A percentile compares a stretch with the other conserved stretches of the same genome.
phyloP scores from a whole-genome alignment of 768 basidiomycete genomes.

The Psilocybe tampanensis region DNA sequence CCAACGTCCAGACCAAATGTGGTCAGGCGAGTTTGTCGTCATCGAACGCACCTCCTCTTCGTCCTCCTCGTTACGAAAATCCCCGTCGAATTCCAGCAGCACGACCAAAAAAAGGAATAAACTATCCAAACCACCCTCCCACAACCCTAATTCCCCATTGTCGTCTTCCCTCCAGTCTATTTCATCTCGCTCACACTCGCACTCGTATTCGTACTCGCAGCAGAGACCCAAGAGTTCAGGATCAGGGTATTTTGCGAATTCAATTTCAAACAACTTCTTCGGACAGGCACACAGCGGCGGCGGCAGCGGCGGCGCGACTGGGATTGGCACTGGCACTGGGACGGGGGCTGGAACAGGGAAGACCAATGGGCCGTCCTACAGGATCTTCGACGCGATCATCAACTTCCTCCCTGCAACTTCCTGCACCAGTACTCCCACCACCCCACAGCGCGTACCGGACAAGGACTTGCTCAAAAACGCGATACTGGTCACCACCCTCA shows the following conservation, averaged over 20 bases:
- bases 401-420: slow-evolving; percentile 41
- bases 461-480: slow-evolving; percentile 45
- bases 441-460: slow-evolving; percentile 30
- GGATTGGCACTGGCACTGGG: no score
- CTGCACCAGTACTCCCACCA: background rate
- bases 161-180: background rate
- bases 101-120: background rate
- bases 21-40: slow-evolving; percentile 35
- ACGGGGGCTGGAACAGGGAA: no score
- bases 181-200: background rate
- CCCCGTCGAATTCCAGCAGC: background rate
- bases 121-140: background rate
- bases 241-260: no score
- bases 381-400: slow-evolving; percentile 45
- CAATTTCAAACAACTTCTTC: no score
- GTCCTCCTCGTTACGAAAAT: slow-evolving; percentile 2
- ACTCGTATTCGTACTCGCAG: background rate
- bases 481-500: slow-evolving; percentile 45
- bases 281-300: no score
- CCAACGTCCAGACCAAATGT: slow-evolving; percentile 23
- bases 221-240: no score
- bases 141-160: background rate
- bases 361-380: no score
- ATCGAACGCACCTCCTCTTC: slow-evolving; percentile 14
- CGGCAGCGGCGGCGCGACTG: no score